phyloP scores from a whole-genome alignment of 768 basidiomycete species.

The Auricularia heimuer region DNA sequence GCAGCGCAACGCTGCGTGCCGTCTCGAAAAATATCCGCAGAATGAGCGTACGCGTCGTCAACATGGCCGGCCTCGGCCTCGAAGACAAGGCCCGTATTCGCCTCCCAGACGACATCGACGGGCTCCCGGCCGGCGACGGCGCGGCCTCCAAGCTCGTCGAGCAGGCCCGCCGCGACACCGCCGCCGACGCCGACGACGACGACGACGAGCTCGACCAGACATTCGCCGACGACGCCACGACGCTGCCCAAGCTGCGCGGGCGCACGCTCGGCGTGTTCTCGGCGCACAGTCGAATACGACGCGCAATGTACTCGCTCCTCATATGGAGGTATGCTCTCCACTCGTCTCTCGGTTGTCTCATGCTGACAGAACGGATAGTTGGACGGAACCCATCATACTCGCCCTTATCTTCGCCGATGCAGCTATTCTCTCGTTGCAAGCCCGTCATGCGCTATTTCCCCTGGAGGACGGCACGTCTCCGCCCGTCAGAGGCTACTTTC shows the following conservation, averaged over 20 bases:
- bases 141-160: conserved; percentile 6
- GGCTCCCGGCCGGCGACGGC: conserved; percentile 8
- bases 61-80: conserved; percentile 51
- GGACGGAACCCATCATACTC: conserved; percentile 81
- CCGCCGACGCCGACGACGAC: conserved; percentile 26
- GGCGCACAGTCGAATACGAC: conserved; percentile 53
- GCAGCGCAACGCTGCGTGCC: conserved; percentile 36
- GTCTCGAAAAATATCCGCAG: conserved; percentile 49
- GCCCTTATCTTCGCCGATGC: conserved; percentile 78
- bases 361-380: conserved; percentile 32
- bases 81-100: conserved; percentile 43
- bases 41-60: conserved; percentile 74
- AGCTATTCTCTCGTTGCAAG: conserved; percentile 71
- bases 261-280: conserved; percentile 71
- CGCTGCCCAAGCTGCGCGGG: conserved; percentile 48
- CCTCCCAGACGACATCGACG: conserved; percentile 38
- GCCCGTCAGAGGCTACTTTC: conserved; percentile 62
- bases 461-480: conserved; percentile 13
- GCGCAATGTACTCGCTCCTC: conserved; percentile 56
- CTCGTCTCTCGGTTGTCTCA: background rate
- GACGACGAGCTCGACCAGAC: conserved; percentile 19
- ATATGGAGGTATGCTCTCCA: conserved; percentile 51
- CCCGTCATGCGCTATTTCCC: conserved; percentile 50
- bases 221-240: conserved; percentile 25
- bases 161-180: conserved; percentile 23